Conservation (phyloP, 129 eudicot species). For the Flaveria sonorensis region DNA sequence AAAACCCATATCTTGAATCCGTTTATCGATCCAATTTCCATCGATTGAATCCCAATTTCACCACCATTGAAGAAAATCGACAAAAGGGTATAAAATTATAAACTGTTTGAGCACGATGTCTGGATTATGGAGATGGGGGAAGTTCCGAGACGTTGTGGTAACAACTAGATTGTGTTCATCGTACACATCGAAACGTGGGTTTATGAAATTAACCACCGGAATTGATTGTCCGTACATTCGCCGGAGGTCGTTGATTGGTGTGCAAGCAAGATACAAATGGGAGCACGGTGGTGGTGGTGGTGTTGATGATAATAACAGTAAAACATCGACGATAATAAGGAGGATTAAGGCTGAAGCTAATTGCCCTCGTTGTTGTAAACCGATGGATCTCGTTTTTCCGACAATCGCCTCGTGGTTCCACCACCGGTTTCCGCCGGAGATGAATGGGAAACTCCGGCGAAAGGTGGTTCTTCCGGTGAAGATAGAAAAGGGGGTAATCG, state of each 20-base stretch:
- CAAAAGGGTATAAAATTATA: neutral
- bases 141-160: constrained; percentile 30
- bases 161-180: neutral
- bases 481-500: constrained; percentile 35
- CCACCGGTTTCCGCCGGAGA: neutral
- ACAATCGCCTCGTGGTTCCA: neutral
- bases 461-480: neutral
- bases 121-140: constrained; percentile 52
- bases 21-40: neutral
- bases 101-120: constrained; percentile 37
- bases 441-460: neutral
- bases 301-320: constrained; percentile 22
- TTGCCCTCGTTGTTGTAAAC: constrained; percentile 81
- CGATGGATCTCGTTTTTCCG: constrained; percentile 53
- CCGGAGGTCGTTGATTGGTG: constrained; percentile 51
- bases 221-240: constrained; percentile 32
- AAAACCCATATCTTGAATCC: constrained; percentile 22
- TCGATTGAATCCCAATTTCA: constrained; percentile 20
- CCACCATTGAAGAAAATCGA: constrained; percentile 11
- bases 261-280: constrained; percentile 66
- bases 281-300: constrained; percentile 46
- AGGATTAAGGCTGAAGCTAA: constrained; percentile 76
- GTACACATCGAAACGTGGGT: constrained; percentile 27
- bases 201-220: constrained; percentile 37
- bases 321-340: constrained; percentile 39